phyloP scores from a whole-genome alignment of 2,329 filamentous ascomycete species.

The Dendrostoma leiphaemia region DNA sequence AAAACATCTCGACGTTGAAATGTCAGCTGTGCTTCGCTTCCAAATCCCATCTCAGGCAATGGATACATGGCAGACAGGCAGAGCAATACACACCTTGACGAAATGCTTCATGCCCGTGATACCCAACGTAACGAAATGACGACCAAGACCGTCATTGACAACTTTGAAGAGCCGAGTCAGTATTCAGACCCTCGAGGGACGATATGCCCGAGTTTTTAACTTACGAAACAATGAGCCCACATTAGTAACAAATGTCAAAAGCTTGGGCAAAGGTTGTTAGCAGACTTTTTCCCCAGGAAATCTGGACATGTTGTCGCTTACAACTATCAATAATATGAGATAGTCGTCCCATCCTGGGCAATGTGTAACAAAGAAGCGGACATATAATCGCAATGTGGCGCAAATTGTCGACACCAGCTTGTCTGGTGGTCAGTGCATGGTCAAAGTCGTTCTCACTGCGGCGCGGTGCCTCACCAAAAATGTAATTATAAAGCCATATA shows the following conservation, averaged over 20 bases:
- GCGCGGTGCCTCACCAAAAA: conserved; percentile 1
- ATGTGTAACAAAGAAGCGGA: conserved; percentile 16
- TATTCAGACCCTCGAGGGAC: too few relatives aligned
- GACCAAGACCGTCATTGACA: conserved; percentile 6
- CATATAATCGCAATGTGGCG: conserved; percentile 6
- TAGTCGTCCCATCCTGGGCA: conserved; percentile 16
- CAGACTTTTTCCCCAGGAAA: not conserved
- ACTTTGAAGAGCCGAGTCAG: not conserved
- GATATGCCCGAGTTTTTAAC: not conserved
- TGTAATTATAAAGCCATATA: conserved; percentile 10
- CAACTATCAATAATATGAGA: conserved; percentile 8
- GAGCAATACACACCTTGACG: conserved; percentile 1
- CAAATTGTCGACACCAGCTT: conserved; percentile 10
- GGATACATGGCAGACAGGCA: conserved; percentile 14
- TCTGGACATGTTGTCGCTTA: not conserved
- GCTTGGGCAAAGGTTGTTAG: not conserved
- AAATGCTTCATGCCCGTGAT: conserved; percentile 8
- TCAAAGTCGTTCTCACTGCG: not conserved
- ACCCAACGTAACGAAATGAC: conserved; percentile 9
- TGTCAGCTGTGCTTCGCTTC: conserved; percentile 6
- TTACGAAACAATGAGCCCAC: conserved; percentile 12
- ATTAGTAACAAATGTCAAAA: conserved; percentile 14
- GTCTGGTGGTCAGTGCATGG: not conserved
- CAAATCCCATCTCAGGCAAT: too few relatives aligned
- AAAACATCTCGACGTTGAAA: conserved; percentile 12